Evolutionary conservation across 148 eudicot species (phyloP).

Genomic region (Arbutus unedo): DNA sequence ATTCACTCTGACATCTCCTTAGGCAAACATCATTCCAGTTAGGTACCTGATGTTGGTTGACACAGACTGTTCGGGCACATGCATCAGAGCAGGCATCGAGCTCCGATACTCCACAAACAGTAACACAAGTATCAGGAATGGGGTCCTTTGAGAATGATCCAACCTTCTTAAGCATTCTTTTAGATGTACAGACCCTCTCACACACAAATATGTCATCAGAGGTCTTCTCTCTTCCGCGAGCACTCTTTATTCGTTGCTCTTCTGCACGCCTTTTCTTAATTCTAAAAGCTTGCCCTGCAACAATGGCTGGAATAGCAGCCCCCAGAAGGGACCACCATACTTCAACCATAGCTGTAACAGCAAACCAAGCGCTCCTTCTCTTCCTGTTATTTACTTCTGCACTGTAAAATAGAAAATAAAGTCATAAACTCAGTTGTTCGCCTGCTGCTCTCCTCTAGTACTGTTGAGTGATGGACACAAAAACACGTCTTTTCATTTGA

Average conservation of each 20-base stretch:
- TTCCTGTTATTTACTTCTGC: constrained; percentile 9
- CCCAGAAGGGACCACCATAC: constrained; percentile 65
- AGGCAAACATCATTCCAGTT: constrained; percentile 70
- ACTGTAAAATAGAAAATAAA: not conserved
- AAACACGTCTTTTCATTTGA: not conserved
- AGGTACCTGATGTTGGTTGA: constrained; percentile 67
- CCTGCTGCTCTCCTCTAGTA: not conserved
- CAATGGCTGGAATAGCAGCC: constrained; percentile 54
- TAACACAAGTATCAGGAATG: constrained; percentile 60
- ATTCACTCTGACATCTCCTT: constrained; percentile 56
- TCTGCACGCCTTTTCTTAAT: constrained; percentile 56
- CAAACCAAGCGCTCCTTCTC: not conserved
- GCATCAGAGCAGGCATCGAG: constrained; percentile 67
- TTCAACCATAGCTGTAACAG: constrained; percentile 42
- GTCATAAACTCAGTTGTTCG: not conserved
- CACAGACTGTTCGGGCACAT: constrained; percentile 61
- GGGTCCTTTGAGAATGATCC: constrained; percentile 69
- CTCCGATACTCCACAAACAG: constrained; percentile 65
- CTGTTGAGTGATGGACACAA: not conserved
- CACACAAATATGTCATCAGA: constrained; percentile 63
- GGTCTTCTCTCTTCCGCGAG: constrained; percentile 52
- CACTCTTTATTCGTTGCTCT: constrained; percentile 52
- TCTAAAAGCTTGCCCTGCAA: constrained; percentile 56
- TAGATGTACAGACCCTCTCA: constrained; percentile 66
- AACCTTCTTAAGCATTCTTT: constrained; percentile 63